A percentile compares a stretch with the other conserved stretches of the same genome.
Evolutionary conservation across 495 filamentous ascomycete species (phyloP).

Genomic region (Aspergillus olivimuriae): DNA sequence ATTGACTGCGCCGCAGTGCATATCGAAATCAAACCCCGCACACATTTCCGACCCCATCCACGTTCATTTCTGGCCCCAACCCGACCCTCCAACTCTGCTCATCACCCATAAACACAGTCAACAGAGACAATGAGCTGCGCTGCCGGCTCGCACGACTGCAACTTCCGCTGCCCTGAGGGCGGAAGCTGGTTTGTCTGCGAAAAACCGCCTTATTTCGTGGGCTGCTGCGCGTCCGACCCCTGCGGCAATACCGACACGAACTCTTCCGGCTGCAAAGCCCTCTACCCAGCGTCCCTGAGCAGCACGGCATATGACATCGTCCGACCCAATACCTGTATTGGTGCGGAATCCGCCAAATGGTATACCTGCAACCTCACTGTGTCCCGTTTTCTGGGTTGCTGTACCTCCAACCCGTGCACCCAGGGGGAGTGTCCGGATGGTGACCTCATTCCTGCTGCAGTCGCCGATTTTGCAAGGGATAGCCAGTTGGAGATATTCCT

Average conservation of each 20-base stretch:
- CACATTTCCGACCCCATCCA: too few relatives aligned
- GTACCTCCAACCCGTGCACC: slow-evolving; percentile 11
- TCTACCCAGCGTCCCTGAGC: slow-evolving; percentile 18
- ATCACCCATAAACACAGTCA: too few relatives aligned
- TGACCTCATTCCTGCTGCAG: slow-evolving; percentile 15
- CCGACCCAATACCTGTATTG: slow-evolving; percentile 16
- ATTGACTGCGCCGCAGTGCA: too few relatives aligned
- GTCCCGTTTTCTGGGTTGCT: slow-evolving; percentile 24
- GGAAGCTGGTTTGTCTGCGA: slow-evolving; percentile 23
- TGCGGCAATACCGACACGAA: slow-evolving; percentile 13
- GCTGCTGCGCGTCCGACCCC: slow-evolving; percentile 22
- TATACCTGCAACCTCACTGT: slow-evolving; percentile 17
- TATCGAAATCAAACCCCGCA: too few relatives aligned
- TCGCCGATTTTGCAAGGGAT: slow-evolving; percentile 2
- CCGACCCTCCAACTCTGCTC: neutral
- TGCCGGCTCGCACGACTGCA: slow-evolving; percentile 6
- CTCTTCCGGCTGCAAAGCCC: slow-evolving; percentile 10
- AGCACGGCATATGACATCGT: slow-evolving; percentile 4
- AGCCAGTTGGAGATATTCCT: slow-evolving; percentile 13
- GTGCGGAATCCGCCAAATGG: slow-evolving; percentile 8
- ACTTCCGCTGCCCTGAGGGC: slow-evolving; percentile 21
- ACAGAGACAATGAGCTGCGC: slow-evolving; percentile 3
- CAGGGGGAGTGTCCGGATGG: slow-evolving; percentile 14
- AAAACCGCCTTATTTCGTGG: slow-evolving; percentile 18
- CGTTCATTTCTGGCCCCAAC: too few relatives aligned